Percentiles rank a stretch among this genome's conserved stretches.
phyloP scores from a whole-genome alignment of 2,329 filamentous ascomycete genomes.

The Bisporella sp. region DNA sequence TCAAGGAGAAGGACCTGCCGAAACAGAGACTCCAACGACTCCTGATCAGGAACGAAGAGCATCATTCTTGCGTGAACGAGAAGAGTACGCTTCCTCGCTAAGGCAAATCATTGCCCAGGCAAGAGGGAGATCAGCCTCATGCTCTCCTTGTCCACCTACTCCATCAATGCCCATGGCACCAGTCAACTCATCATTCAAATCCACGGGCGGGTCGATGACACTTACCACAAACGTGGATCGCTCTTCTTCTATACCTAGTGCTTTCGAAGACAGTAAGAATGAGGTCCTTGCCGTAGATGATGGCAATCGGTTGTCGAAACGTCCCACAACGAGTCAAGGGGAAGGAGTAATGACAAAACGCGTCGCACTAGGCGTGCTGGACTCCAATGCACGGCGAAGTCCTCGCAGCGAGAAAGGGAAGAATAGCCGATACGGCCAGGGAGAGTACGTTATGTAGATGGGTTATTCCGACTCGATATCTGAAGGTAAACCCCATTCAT shows the following conservation, averaged over 20 bases:
- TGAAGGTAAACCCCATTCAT: constrained; percentile 4
- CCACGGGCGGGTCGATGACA: background rate
- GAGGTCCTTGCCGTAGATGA: background rate
- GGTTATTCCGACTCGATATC: constrained; percentile 2
- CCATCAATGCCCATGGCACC: background rate
- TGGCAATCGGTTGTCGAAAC: constrained; percentile 1
- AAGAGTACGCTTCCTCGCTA: background rate
- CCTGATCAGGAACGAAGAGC: constrained; percentile 1
- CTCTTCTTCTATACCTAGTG: background rate
- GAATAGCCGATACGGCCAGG: background rate
- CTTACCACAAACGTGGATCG: background rate
- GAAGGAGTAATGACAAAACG: background rate
- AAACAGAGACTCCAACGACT: background rate
- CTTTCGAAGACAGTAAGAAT: background rate
- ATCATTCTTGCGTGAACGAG: background rate
- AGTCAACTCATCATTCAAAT: background rate
- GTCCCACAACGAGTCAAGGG: background rate
- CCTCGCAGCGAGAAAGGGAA: constrained; percentile 2
- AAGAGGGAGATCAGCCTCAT: constrained; percentile 2
- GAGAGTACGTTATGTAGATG: background rate
- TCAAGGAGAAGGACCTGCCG: background rate
- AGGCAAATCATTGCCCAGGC: constrained; percentile 1
- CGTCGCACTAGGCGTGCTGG: background rate
- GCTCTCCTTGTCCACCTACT: background rate
- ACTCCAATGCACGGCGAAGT: background rate